Evolutionary conservation across 495 filamentous ascomycete species (phyloP).

Genomic region (Parachaetomium inaequale): DNA sequence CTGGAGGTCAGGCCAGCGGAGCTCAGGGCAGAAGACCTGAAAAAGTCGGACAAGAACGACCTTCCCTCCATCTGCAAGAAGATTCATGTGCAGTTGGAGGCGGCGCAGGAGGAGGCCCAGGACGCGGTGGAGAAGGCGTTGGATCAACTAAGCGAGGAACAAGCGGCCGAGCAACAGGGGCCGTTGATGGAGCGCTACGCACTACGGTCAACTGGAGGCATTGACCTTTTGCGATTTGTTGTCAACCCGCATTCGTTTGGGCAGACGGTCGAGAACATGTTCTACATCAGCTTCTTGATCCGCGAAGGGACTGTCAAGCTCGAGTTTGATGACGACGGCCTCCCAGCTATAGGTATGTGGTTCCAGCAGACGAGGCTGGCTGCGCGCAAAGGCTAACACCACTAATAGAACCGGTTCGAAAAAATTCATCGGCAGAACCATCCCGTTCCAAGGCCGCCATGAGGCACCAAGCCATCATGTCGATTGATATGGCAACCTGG

Average conservation of each 20-base stretch:
- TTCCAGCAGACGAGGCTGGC: neutral
- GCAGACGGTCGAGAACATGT: constrained; percentile 95
- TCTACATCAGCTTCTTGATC: constrained; percentile 93
- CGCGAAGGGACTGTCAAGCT: constrained; percentile 75
- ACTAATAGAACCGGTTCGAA: constrained; percentile 11
- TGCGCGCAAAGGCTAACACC: constrained; percentile 11
- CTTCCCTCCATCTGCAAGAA: constrained; percentile 65
- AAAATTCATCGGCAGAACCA: neutral
- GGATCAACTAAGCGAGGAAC: constrained; percentile 34
- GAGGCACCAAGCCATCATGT: constrained; percentile 80
- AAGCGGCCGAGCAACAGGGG: constrained; percentile 32
- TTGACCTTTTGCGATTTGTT: constrained; percentile 77
- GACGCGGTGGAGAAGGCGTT: constrained; percentile 40
- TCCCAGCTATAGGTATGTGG: constrained; percentile 70
- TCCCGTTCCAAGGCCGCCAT: constrained; percentile 40
- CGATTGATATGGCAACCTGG: constrained; percentile 81
- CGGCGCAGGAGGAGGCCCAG: constrained; percentile 41
- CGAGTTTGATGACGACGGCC: constrained; percentile 54
- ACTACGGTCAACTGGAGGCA: constrained; percentile 59
- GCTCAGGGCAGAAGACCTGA: constrained; percentile 64
- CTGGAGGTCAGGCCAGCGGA: constrained; percentile 70
- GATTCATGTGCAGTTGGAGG: constrained; percentile 50
- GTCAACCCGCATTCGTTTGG: constrained; percentile 88
- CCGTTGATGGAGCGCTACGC: constrained; percentile 52
- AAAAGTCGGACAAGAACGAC: constrained; percentile 67